These are phyloP conservation scores for Vitis amurensis DNA, from an alignment of 164 flowering plant genomes.

Conservation along the genomic window DNA sequence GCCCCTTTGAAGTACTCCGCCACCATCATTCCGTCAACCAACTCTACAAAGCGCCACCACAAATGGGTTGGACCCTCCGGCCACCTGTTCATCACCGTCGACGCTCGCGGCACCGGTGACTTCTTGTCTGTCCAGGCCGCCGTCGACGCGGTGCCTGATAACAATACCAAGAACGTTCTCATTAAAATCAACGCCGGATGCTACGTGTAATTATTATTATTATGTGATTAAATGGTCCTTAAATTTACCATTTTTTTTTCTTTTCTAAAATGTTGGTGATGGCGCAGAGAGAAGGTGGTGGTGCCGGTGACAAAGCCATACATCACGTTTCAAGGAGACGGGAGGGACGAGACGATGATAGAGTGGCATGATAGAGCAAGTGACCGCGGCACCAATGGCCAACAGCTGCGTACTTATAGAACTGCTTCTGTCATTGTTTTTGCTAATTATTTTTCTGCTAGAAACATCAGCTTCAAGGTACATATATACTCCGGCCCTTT, in stretches of 20 bases:
- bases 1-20: background rate
- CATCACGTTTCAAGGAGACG: slow-evolving; percentile 85
- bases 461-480: slow-evolving; percentile 96
- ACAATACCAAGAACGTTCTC: slow-evolving; percentile 52
- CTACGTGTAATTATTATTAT: slow-evolving; percentile 50
- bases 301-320: slow-evolving; percentile 79
- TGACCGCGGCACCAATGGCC: slow-evolving; percentile 76
- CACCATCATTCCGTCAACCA: slow-evolving; percentile 1
- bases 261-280: slow-evolving; percentile 2
- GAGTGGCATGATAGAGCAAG: slow-evolving; percentile 93
- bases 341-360: slow-evolving; percentile 70
- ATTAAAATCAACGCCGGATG: slow-evolving; percentile 66
- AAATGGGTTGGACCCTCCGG: slow-evolving; percentile 71
- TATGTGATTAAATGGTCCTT: background rate
- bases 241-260: background rate
- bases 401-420: slow-evolving; percentile 79
- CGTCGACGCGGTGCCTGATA: slow-evolving; percentile 59
- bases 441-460: slow-evolving; percentile 76
- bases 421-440: slow-evolving; percentile 87
- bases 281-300: slow-evolving; percentile 84
- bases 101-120: slow-evolving; percentile 54
- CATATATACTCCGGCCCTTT: background rate
- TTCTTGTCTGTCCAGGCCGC: slow-evolving; percentile 79
- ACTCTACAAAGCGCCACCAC: slow-evolving; percentile 30
- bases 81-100: slow-evolving; percentile 58